Base-by-base conservation (phyloP, 2,329 filamentous ascomycete species). In the Cadophora malorum region DNA sequence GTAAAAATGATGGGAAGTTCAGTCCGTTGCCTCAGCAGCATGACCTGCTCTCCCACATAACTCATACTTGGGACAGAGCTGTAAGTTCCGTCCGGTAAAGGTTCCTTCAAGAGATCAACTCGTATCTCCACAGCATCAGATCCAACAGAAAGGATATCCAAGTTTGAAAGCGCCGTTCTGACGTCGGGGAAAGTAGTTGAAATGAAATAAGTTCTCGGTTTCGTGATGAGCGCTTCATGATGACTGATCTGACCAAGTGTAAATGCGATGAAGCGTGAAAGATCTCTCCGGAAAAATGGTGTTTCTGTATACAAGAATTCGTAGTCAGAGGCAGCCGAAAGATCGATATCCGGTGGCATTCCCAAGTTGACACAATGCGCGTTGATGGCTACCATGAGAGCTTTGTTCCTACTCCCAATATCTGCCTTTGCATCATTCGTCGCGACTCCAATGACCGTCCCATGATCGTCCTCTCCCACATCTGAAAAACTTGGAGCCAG, bases 1-100 rank as follows among this genome's bases (percentile, higher is more conserved):
- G 93, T 96, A 77, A 95, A 95, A 66, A 96, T 94, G 76, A 97
- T 93, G n/a, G 93, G 93, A 52, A 97, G 82, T 75, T 96, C 93
- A 0, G 92, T 96, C 70, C 91, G 87, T 79, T 96, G 92, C 28
- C 93, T 88, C 69, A 97, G 80, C 1, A 93, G 81, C 91, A 95
- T 94, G 66, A 97, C 85, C 79, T 96, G 93, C 78, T 95, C 89
- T 33, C 92, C 93, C 10, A 96, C 92, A 78, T 96, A 96, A 76
- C 90, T 90, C 73, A 96, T 79, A 76, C 92, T 95, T 3, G 93
- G 92, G 23, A 96, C 84, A 47, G 85, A 80, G 35, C 86, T 88
- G 73, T 87, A 88, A 1, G 82, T 82, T 8, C 88, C 89, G 73
- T 91, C 85, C 19, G 81, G 80, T 8, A 89, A 80, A 4, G 91